These are phyloP conservation scores for Penicillium paneum DNA, from an alignment of 2,329 filamentous ascomycete species.

Conservation along the genomic window DNA sequence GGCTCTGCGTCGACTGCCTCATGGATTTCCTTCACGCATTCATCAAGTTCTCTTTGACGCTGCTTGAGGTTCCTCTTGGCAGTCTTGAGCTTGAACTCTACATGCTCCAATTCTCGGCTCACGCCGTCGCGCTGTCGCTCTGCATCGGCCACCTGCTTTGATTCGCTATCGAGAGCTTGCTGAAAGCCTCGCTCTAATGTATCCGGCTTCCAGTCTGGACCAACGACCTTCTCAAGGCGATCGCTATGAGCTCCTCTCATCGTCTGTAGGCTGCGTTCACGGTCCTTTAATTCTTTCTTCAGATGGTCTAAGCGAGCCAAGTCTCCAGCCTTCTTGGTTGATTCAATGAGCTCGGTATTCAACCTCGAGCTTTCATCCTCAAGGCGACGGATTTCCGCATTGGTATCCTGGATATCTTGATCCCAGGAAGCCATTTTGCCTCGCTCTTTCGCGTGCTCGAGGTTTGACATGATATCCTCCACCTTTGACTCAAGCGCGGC, in stretches of 20 bases:
- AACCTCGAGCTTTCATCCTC: conserved; percentile 71
- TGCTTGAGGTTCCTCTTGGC: conserved; percentile 62
- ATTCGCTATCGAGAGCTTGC: conserved; percentile 57
- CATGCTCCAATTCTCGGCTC: conserved; percentile 69
- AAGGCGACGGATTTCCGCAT: conserved; percentile 62
- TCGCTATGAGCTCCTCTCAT: conserved; percentile 71
- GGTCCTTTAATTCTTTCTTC: conserved; percentile 73
- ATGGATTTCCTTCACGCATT: conserved; percentile 61
- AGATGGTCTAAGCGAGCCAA: conserved; percentile 79
- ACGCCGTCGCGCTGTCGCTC: conserved; percentile 68
- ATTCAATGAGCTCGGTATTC: conserved; percentile 76
- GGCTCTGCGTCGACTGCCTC: conserved; percentile 55
- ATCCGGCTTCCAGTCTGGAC: conserved; percentile 64
- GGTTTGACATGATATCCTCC: conserved; percentile 62
- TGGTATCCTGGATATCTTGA: conserved; percentile 63
- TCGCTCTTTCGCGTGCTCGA: conserved; percentile 62
- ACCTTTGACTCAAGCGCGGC: conserved; percentile 72
- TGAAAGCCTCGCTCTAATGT: conserved; percentile 72
- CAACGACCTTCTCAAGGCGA: conserved; percentile 65
- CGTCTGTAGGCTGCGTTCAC: conserved; percentile 71
- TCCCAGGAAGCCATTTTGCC: conserved; percentile 67
- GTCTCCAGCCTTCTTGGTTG: conserved; percentile 75
- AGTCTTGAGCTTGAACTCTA: conserved; percentile 69
- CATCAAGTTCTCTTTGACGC: conserved; percentile 60
- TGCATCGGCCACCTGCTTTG: conserved; percentile 58